Base-by-base conservation (phyloP, 2,329 filamentous ascomycete species). In the Aspergillus japonicus region DNA sequence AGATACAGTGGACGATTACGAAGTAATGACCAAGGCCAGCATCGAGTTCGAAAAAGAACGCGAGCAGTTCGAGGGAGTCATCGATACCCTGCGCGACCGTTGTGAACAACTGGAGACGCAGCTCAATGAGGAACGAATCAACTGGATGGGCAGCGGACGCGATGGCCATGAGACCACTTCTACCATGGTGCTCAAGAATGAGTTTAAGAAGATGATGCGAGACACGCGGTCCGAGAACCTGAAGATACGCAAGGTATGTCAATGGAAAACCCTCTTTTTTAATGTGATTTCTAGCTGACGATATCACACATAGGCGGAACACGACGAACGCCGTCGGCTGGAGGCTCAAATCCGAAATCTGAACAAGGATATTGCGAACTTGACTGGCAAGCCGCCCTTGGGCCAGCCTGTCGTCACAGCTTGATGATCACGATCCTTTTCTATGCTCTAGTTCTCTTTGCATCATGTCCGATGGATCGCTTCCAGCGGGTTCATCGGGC, bases 171-270 rank as follows among this genome's bases (percentile, higher is more conserved):
- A 88, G 64, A 84, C 80, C 10, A 90, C 87, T 11, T 89, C 87
- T 66, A 88, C 86, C 24, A 85, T 85, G 75, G 87, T 90, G 47
- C 70, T 91, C 69, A 87, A 87, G 74, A 87, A 87, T 63, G 89
- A 91, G 72, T 91, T 91, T 72, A 90, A 89, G 80, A 90, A 89
- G 78, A 91, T 91, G 88, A 90, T 91, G 88, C 82, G 87, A 64
- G 88, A 91, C 69, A 86, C 86, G 51, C 84, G 88, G 62, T 80
- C 82, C 1, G 89, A 91, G 73, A 87, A 84, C 62, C 78, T 86
- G 68, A 88, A 83, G 75, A 79, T 82, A 61, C 71, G 91, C 58
- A 86, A 85, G 79, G 88, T 90, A n/a, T n/a, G n/a, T n/a, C n/a
- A n/a, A n/a, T n/a, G 26, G 2, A 10, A 7, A 29, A 29, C 23